These are phyloP conservation scores for Didymellaceae sp. DNA, from an alignment of 2,329 filamentous ascomycete genomes.

Conservation along the genomic window DNA sequence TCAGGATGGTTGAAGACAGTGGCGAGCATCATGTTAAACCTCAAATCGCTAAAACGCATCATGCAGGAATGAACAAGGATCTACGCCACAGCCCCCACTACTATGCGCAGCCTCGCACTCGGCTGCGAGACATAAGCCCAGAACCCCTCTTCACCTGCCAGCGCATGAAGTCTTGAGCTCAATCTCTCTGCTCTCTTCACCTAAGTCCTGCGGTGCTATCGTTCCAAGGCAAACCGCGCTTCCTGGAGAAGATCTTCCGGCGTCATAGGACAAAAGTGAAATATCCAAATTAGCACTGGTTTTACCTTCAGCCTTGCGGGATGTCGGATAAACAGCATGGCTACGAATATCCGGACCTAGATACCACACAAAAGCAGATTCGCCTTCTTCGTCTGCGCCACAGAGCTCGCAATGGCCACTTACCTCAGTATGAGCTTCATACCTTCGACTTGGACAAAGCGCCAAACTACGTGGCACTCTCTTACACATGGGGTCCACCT, in stretches of 20 bases:
- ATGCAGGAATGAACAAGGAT: slow-evolving; percentile 1
- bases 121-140: background rate
- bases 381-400: slow-evolving; percentile 1
- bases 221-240: no score
- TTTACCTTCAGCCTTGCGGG: background rate
- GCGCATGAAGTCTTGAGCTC: slow-evolving; percentile 40
- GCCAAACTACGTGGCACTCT: background rate
- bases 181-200: no score
- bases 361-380: slow-evolving; percentile 1
- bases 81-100: background rate
- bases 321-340: background rate
- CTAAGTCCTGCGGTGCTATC: no score
- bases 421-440: background rate
- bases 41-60: background rate
- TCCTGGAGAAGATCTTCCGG: no score
- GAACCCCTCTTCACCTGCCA: background rate
- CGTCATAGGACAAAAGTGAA: no score
- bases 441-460: background rate
- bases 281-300: no score
- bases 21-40: background rate
- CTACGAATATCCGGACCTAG: background rate
- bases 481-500: background rate
- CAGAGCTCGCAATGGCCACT: background rate
- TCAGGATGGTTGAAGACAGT: no score
- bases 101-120: background rate